These are phyloP conservation scores for Knoxia roxburghii DNA, from an alignment of 257 asterid genomes.

Conservation along the genomic window DNA sequence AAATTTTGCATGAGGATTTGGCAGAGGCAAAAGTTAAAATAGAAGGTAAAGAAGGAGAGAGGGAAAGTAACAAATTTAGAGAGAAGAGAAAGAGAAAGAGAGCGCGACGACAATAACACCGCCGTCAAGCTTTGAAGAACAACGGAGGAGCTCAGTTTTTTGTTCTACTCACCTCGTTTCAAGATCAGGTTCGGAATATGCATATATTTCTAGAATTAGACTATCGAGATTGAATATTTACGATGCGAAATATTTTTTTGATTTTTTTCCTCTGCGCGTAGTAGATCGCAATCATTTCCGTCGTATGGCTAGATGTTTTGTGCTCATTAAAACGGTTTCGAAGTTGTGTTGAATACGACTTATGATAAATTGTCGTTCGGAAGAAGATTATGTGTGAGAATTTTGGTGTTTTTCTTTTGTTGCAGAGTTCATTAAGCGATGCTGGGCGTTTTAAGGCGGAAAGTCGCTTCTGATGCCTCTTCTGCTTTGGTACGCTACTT, in stretches of 20 bases:
- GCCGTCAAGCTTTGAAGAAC: neutral
- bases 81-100: neutral
- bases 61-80: neutral
- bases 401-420: conserved; percentile 9
- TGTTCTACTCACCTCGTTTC: neutral
- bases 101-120: neutral
- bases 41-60: neutral
- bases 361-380: neutral
- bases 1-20: too few species aligned
- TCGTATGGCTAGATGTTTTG: neutral
- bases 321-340: neutral
- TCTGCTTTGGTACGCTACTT: conserved; percentile 42
- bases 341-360: neutral
- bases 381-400: neutral
- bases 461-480: conserved; percentile 60
- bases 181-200: conserved; percentile 5
- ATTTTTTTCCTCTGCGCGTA: neutral
- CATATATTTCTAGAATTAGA: neutral
- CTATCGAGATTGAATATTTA: conserved; percentile 2
- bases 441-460: conserved; percentile 88
- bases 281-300: neutral
- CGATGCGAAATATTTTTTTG: neutral
- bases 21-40: too few species aligned
- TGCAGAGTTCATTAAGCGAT: conserved; percentile 43
- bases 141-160: neutral